Base-by-base conservation (phyloP, 805 yeast species). In the Candida tammaniensis region DNA sequence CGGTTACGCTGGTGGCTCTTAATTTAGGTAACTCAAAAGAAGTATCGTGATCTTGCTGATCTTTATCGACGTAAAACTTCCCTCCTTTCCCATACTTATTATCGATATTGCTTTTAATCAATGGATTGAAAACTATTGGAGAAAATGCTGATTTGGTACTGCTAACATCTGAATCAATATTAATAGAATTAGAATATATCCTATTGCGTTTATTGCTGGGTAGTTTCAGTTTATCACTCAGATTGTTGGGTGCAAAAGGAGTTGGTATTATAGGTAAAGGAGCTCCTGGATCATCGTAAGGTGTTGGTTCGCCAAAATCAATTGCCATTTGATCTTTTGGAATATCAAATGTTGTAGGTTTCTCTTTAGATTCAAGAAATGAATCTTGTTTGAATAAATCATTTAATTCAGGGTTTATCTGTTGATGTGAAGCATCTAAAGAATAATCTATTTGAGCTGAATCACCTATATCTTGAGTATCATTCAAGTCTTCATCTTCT, bases 81-180 rank as follows among this genome's bases (percentile, higher is more conserved):
- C 98, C 98, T 5, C 98, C 98, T 43, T 73, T 72, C 9, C 82
- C 81, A 49, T 91, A 91, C 51, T 91, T 91, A 37, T 84, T 78
- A 52, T 91, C 98, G 24, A 91, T 80, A 38, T 75, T 78, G 30
- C 76, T 73, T 37, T 78, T 80, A 35, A 86, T 82, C 13, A 82
- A 72, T 0, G 96, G 95, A 48, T 86, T 83, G 60, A 88, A 89
- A 26, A 74, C 70, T 26, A 88, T 64, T 0, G 95, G 95, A 0
- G 95, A 85, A 57, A 87, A 89, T 0, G 82, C 77, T 27, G 95
- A 85, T 19, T 36, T 37, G 37, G 31, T 28, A 21, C 33, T 40
- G 14, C 34, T 31, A 5, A 19, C 30, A 10, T 39, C 43, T 7
- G 40, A 32, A 19, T 39, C 42, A 24, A 11, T 21, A 4, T 22